A percentile compares a stretch with the other conserved stretches of the same genome.
These are phyloP conservation scores for Nyssa sinensis DNA, from an alignment of 148 eudicot species.

Conservation along the genomic window DNA sequence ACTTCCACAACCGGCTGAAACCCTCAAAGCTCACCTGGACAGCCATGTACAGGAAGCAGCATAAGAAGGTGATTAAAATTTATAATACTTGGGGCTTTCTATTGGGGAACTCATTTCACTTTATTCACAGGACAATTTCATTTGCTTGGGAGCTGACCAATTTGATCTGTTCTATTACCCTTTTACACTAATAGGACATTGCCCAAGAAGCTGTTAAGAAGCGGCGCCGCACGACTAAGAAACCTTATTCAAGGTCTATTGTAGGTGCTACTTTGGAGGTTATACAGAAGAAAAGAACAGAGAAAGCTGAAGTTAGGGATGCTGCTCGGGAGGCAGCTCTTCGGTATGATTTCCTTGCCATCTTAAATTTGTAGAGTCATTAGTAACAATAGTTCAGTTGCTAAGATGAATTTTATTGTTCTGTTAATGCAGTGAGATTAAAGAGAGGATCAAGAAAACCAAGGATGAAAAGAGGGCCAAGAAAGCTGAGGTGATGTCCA, in stretches of 20 bases:
- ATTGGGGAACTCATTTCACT: neutral
- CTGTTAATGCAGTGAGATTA: constrained; percentile 44
- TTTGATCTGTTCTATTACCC: neutral
- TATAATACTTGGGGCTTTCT: neutral
- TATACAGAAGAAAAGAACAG: constrained; percentile 62
- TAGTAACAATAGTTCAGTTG: neutral
- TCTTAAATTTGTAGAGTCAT: neutral
- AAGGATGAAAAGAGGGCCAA: constrained; percentile 70
- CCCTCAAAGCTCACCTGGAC: constrained; percentile 70
- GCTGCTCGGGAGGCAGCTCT: constrained; percentile 77
- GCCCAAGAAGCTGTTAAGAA: constrained; percentile 69
- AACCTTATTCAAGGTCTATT: constrained; percentile 75
- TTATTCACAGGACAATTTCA: neutral
- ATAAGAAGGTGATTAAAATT: constrained; percentile 47
- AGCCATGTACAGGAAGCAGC: constrained; percentile 70
- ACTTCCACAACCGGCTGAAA: constrained; percentile 66
- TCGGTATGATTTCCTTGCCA: constrained; percentile 26
- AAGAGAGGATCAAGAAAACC: constrained; percentile 71
- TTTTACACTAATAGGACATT: constrained; percentile 37
- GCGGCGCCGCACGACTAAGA: constrained; percentile 69
- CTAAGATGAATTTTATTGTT: neutral
- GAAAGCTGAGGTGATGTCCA: constrained; percentile 50
- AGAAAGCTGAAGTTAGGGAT: constrained; percentile 72
- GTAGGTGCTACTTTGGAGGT: constrained; percentile 72
- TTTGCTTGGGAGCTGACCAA: neutral